Base-by-base conservation (phyloP, 805 yeast genomes). In the Ogataea paraovalis region DNA sequence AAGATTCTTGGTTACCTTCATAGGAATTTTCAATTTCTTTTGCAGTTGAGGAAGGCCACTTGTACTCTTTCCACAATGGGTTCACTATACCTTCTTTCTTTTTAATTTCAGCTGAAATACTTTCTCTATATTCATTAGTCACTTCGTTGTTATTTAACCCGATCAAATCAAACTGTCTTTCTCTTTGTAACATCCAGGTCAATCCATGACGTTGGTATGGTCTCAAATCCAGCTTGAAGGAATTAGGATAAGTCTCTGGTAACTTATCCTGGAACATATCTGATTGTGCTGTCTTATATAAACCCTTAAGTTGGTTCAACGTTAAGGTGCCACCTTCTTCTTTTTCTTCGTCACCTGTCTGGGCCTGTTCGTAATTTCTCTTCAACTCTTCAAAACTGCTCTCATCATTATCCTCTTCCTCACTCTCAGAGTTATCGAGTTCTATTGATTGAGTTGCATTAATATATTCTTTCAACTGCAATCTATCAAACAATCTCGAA, bases 151-250 rank as follows among this genome's bases (percentile, higher is more conserved):
- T 46, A 47, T 56, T 56, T 7, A 42, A 33, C 12, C 74, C 78
- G 27, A 78, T 62, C 13, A 64, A 46, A n/a, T 66, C 75, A 50
- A 76, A 66, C 52, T 84, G 90, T 36, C 78, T 74, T 60, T 90
- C 96, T 47, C 92, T 71, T 28, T 81, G 75, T n/a, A 89, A 66
- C 92, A 90, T 84, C 97, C 97, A 90, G 1, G 91, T 80, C 27
- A 89, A 67, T 0, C 96, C 96, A 57, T 84, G 88, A 51, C 78
- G 82, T 65, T 92, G 98, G 62, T 92, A 92, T 1, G 81, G 77
- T 47, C 96, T 71, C 43, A 92, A 67, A 1, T 69, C 68, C 43
- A 91, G 56, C 8, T 71, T 72, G 57, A 90, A 85, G 46, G 76
- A 75, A 1, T 58, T 57, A 0, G 79, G 81, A 2, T 82, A 82